Conservation (phyloP, 2,329 filamentous ascomycete genomes). For the Acrocalymma vagum region DNA sequence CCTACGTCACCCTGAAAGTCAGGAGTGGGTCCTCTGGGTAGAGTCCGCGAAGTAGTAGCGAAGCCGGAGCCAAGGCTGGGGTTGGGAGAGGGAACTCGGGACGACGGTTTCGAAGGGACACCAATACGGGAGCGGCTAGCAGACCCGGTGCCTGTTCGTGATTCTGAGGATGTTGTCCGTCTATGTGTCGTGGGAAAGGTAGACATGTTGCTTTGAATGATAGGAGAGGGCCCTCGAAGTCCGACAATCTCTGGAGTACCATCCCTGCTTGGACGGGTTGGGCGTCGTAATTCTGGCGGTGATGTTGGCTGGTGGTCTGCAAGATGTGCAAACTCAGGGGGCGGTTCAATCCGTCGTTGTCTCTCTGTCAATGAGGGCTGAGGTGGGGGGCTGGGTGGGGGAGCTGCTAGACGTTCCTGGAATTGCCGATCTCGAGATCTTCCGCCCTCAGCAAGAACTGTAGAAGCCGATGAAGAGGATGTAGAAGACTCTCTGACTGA, state of each 20-base stretch:
- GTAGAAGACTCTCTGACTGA: constrained; percentile 74
- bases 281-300: constrained; percentile 57
- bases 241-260: constrained; percentile 54
- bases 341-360: constrained; percentile 35
- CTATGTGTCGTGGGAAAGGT: constrained; percentile 59
- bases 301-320: constrained; percentile 65
- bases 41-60: constrained; percentile 29
- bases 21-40: constrained; percentile 46
- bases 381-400: constrained; percentile 63
- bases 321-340: constrained; percentile 61
- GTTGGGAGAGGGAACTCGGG: constrained; percentile 48
- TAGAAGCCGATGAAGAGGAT: constrained; percentile 77
- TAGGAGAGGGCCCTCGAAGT: constrained; percentile 57
- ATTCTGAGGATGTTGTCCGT: constrained; percentile 59
- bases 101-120: constrained; percentile 40
- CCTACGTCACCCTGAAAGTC: constrained; percentile 48
- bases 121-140: constrained; percentile 32
- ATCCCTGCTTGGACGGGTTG: constrained; percentile 55
- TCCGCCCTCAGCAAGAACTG: constrained; percentile 64
- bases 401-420: constrained; percentile 29
- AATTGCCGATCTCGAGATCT: constrained; percentile 52
- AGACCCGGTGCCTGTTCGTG: constrained; percentile 31
- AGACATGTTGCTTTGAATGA: constrained; percentile 65
- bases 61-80: constrained; percentile 37
- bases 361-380: constrained; percentile 14